Evolutionary conservation across 495 filamentous ascomycete species (phyloP), one percentile per base, ranked within the genome.

Genomic region (Penicillium taxi): DNA sequence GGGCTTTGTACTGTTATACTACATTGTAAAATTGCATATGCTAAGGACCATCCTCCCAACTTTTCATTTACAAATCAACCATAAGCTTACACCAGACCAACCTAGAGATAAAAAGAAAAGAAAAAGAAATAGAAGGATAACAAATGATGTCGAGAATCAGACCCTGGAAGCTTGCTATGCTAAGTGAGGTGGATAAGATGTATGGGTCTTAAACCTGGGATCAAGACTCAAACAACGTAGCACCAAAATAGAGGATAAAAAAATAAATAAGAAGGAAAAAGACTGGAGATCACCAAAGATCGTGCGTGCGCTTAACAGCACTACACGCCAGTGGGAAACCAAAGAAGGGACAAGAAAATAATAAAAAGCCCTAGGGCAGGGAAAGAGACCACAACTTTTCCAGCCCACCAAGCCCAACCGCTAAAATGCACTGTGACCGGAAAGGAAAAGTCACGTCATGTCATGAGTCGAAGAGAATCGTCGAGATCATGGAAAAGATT

Each of bases 371-470:
- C 55, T 43, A 53, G 39, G 57, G 56, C 54, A 56, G 43, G 45
- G 51, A 62, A 55, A 60, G 41, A 53, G 33, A 45, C 52, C 40
- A 37, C 29, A 60, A 67, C 58, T 67, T 67, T 67, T 67, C 63
- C 50, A 48, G 44, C 53, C 53, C 46, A 41, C 46, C 53, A 46
- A 44, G 53, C 44, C 48, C 56, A 65, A 67, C 61, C 63, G 63
- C 63, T 67, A 65, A 62, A 59, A 67, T 65, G 63, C 63, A 67
- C 44, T 55, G 61, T 65, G 59, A 63, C 59, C 43, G 32, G 41
- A 34, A 48, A 43, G 35, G 48, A 51, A 51, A 37, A 53, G 55
- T 55, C 63, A 65, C 63, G 52, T 67, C 63, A 64, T 67, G 61
- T 67, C 63, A 67, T 67, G 62, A 67, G 38, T 39, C 47, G 44